Evolutionary conservation across 345 rosid genomes (phyloP), one percentile per base, ranked within the genome.

Genomic region (Triadica sebifera): DNA sequence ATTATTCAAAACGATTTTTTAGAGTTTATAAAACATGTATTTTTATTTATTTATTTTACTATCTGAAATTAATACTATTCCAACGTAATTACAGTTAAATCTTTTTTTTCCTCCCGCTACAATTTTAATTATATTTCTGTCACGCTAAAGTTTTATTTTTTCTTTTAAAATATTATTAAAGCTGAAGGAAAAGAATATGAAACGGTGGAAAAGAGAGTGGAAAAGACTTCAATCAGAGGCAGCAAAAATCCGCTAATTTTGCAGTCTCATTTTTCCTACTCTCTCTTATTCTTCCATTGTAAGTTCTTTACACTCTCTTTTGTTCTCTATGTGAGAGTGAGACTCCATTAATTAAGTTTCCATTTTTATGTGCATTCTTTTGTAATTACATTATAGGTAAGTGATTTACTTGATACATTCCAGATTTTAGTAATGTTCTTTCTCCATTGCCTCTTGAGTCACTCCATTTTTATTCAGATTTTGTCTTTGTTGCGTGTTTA

Each of bases 351-450:
- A 34, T 24, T 8, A 41, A 66, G 72, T 56, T 74, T 46, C 57
- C 41, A 22, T 43, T 22, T 73, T 38, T n/a, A 25, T 65, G 49
- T 37, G 38, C n/a, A n/a, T n/a, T n/a, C n/a, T n/a, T n/a, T n/a
- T n/a, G n/a, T n/a, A n/a, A 38, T 20, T 25, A 13, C n/a, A 22
- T 49, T 13, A 29, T 37, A 19, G 24, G 46, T 11, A 52, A 68
- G 60, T 69, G 15, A 69, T 69, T 52, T 16, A 4, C 4, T 24
- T 46, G 55, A 66, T 66, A 5, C n/a, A 66, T 66, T 66, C 70
- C 53, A 5, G 68, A 66, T 65, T n/a, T n/a, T 67, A 49, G 39
- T 50, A 12, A 25, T 51, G 6, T 46, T 47, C 4, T 12, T 13
- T 57, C 24, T 25, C 38, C 0, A 6, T 65, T 22, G 17, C 65